A percentile compares a stretch with the other conserved stretches of the same genome.
phyloP scores from a whole-genome alignment of 2,329 filamentous ascomycete species.

The Diplocarpon mali region DNA sequence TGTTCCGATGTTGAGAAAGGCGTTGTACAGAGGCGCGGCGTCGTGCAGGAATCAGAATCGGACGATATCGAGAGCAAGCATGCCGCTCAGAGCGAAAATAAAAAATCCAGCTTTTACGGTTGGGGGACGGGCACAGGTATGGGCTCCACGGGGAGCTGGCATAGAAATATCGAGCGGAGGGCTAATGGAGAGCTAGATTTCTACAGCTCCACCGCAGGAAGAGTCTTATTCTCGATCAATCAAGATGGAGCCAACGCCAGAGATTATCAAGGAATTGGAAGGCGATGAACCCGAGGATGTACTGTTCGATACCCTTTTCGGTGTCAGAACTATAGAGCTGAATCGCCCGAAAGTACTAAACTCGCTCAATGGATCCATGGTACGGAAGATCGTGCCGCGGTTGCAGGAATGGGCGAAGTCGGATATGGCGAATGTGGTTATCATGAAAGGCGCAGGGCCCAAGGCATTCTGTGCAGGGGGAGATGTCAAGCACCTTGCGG shows the following conservation, averaged over 20 bases:
- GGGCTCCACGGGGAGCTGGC: conserved; percentile 5
- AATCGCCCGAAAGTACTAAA: conserved; percentile 91
- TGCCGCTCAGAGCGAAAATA: conserved; percentile 76
- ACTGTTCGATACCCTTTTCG: conserved; percentile 79
- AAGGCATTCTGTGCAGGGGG: conserved; percentile 88
- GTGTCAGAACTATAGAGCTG: conserved; percentile 82
- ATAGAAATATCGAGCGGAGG: not conserved
- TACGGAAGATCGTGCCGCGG: conserved; percentile 81
- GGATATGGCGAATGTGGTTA: conserved; percentile 80
- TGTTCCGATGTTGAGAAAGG: conserved; percentile 46
- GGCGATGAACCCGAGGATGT: conserved; percentile 81
- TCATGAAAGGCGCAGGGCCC: conserved; percentile 81
- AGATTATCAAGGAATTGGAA: conserved; percentile 23
- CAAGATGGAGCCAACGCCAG: conserved; percentile 6
- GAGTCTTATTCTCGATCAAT: not conserved
- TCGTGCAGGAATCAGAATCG: conserved; percentile 34
- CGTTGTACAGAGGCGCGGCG: conserved; percentile 41
- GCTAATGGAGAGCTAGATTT: conserved; percentile 30
- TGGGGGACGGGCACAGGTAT: conserved; percentile 39
- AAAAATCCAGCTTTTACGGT: conserved; percentile 42
- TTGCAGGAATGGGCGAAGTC: conserved; percentile 92
- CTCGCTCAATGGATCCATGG: conserved; percentile 89
- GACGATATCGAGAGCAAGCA: conserved; percentile 31
- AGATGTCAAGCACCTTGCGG: conserved; percentile 71
- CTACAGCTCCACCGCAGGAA: conserved; percentile 12